Evolutionary conservation across 257 asterid species (phyloP), one percentile per base, ranked within the genome.

Genomic region (Solanum appendiculatum): DNA sequence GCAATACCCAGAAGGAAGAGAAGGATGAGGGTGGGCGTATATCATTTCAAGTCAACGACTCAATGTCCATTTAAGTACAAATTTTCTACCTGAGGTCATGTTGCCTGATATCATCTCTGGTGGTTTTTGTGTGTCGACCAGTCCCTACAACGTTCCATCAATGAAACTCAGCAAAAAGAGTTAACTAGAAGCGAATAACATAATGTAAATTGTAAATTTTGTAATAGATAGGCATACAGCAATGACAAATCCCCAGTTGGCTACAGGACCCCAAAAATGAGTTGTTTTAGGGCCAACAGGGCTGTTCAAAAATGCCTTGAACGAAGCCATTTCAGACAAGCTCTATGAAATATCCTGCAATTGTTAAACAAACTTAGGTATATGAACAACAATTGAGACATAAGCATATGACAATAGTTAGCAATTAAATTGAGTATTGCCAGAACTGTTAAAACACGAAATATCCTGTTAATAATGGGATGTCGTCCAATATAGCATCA

Each of bases 91-190:
- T 94, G 92, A 96, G 39, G 98, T 94, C 99, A 97, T 97, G 91
- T 97, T 97, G 88, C 99, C 95, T 63, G 98, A 97, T 88, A 95
- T 94, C 99, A 97, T 92, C 86, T 97, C 99, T 27, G 99, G 99
- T 64, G 99, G 99, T 88, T 97, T 95, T 89, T 95, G 89, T 92
- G 92, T 97, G 92, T 97, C 99, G 69, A 97, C 97, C 69, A 97
- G 90, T 58, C 99, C 99, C 98, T 96, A 87, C 74, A 72, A 68
- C 56, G 89, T 64, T 56, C 82, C 82, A 70, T 60, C 39, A 81
- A 25, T 82, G 78, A 5, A 51, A 86, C 68, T 48, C 68, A 48
- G 44, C 48, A 18, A 48, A 42, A 78, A 78, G 63, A 25, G 36
- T 40, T n/a, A 25, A 5, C 3, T 14, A 33, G 87, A 29, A 85